Base-by-base conservation (phyloP, 2,329 filamentous ascomycete genomes). In the Arthrobotrys pseudoclavata region DNA sequence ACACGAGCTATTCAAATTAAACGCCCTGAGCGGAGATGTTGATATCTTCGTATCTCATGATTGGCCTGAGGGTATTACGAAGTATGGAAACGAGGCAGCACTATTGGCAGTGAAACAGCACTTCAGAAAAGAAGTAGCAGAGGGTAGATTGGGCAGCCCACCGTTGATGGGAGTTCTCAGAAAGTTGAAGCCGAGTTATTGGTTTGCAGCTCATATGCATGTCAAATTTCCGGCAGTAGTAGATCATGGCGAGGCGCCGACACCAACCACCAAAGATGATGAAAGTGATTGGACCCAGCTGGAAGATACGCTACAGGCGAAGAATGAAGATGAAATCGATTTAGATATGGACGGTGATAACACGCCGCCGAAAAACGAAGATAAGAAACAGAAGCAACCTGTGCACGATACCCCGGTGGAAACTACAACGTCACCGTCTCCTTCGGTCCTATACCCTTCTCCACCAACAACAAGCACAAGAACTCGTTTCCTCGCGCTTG, bases 121-220 rank as follows among this genome's bases (percentile, higher is more conserved):
- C 81, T 96, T 98, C 79, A 87, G 89, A 79, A 84, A 88, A 61
- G 96, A 99, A 83, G 94, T 93, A 0, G 85, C 86, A 57, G 88
- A 90, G 42, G 93, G 93, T 0, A 90, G 86, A 7, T 85, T 99
- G 22, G 96, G 96, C 0, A 98, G 89, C 81, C 85, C 88, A 34
- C 95, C 95, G 0, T 94, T 94, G 0, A 89, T 88, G 82, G 89
- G 91, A 80, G 90, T 97, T 20, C 88, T 98, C 84, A 90, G 97
- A 82, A 88, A 92, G 31, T 84, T 99, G 64, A 87, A 93, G 64
- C 96, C 96, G 9, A 87, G 88, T 0, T 91, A 93, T 83, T 99
- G 96, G 96, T 97, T 98, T 83, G 91, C 92, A 42, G 96, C 94
- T 1, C 96, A 99, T 84, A 84, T 98, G 85, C 96, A 99, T 84